Base-by-base conservation (phyloP, 2,329 filamentous ascomycete species). In the Neopestalotiopsis rosae region DNA sequence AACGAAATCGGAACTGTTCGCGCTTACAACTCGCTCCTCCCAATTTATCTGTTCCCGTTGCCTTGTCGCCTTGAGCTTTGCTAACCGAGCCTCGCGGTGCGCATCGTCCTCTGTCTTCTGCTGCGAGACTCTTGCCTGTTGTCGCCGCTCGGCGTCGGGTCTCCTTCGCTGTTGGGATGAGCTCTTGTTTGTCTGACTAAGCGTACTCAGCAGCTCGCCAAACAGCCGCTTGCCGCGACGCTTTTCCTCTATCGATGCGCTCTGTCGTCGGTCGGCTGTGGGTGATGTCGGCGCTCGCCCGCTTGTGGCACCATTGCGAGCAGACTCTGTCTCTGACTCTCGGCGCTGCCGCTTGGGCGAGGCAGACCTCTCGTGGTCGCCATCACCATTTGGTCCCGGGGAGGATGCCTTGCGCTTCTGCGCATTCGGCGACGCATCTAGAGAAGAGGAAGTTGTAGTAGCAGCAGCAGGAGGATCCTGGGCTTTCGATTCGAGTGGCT, bases 151-250 rank as follows among this genome's bases (percentile, higher is more conserved):
- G 79, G 95, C 94, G 79, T 95, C 94, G 71, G 88, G 88, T 68
- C 93, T 90, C 74, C 89, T 90, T 28, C 24, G 24, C 81, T 88
- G 91, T 81, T 92, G 90, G 84, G 85, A 88, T 72, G 82, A 86
- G 83, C 78, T 85, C 73, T 85, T 88, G 77, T 87, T 87, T 75
- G 88, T 91, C 81, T 95, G 92, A 79, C 91, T 94, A 70, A 97
- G 86, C 49, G 92, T 94, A 78, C 87, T 93, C 69, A 96, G 84
- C 68, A 97, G 82, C 45, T 91, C 93, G 70, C 95, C 95, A 77
- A 98, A 98, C 70, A 98, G 85, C 66, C 95, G 89, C 80, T 93
- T 92, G 28, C 93, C 93, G 49, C 95, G 91, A 78, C 93, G 94
- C 79, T 91, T 94, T 78, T 98, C 95, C 75, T 97, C 77, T 68